Conservation (phyloP, 1,139 yeast species). For the Pichia norvegensis region DNA sequence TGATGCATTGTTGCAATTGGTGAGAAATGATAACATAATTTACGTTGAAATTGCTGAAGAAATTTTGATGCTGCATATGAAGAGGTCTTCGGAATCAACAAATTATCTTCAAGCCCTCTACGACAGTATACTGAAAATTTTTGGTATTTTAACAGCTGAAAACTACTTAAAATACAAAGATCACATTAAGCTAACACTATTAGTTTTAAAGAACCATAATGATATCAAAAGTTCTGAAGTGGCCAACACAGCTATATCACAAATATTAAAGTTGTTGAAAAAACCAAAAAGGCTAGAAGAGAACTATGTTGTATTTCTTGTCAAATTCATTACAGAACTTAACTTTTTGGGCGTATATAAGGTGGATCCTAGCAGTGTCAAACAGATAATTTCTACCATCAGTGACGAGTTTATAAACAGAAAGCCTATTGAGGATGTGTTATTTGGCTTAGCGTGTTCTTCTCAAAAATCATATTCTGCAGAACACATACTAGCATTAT, state of each 20-base stretch:
- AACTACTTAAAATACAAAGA: background rate
- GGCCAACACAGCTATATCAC: background rate
- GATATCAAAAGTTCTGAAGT: background rate
- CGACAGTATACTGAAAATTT: background rate
- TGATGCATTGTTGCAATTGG: constrained; percentile 22
- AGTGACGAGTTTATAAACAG: constrained; percentile 7
- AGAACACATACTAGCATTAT: constrained; percentile 19
- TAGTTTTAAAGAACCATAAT: background rate
- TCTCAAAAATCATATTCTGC: constrained; percentile 10
- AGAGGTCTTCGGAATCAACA: constrained; percentile 12
- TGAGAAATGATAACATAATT: constrained; percentile 10
- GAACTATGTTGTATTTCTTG: background rate
- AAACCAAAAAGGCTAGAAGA: background rate
- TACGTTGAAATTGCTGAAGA: constrained; percentile 17
- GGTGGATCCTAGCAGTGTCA: background rate
- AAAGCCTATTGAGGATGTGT: constrained; percentile 2
- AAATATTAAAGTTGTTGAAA: too few relatives aligned
- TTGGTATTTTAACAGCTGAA: background rate
- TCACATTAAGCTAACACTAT: background rate
- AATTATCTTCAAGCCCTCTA: constrained; percentile 5
- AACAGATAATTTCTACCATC: constrained; percentile 9
- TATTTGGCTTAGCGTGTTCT: constrained; percentile 18
- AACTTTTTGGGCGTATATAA: background rate
- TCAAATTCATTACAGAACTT: constrained; percentile 4
- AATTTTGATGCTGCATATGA: constrained; percentile 14